Evolutionary conservation across 208 protist species (phyloP), one percentile per base, ranked within the genome.

Genomic region (Leishmania martiniquensis): DNA sequence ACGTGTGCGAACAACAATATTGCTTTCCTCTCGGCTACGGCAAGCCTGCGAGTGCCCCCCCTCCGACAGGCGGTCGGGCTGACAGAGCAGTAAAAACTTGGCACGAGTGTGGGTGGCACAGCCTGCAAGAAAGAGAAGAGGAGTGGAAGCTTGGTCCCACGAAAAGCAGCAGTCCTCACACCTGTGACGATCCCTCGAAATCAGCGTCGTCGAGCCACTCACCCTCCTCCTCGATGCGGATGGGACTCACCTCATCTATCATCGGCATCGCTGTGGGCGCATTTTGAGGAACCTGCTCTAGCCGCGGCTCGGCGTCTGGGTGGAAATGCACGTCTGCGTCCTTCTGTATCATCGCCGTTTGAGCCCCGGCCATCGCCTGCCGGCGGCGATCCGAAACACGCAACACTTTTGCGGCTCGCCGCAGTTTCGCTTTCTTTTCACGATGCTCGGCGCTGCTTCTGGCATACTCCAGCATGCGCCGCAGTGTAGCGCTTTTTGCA

Each of bases 211-310:
- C 66, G 29, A 78, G 76, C 63, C 83, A 89, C 55, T 85, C 86
- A 4, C n/a, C 85, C 20, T 83, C 81, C 59, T 94, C 91, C 54
- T 88, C 81, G 77, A 95, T 78, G 47, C 79, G 72, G 68, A 96
- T 85, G 13, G 92, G 94, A 60, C 94, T 97, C 62, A 94, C 83
- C 62, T 89, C 75, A 51, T 74, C 72, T 65, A 92, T 78, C n/a
- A 86, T 86, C 45, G 83, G 42, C 54, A 79, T 85, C 4, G 80
- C 86, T 15, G 86, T 83, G 2, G 79, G 81, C 29, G 84, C 77
- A 70, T 97, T 97, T 74, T 97, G 94, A 59, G 94, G 94, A 34
- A 97, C 92, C 22, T 86, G 88, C 72, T 97, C 94, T 68, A 97
- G 85, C 22, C 72, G 72, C 15, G 78, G 76, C 51, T 70, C 72